Conservation (phyloP, 148 eudicot genomes). For the Polygonum maritimum region DNA sequence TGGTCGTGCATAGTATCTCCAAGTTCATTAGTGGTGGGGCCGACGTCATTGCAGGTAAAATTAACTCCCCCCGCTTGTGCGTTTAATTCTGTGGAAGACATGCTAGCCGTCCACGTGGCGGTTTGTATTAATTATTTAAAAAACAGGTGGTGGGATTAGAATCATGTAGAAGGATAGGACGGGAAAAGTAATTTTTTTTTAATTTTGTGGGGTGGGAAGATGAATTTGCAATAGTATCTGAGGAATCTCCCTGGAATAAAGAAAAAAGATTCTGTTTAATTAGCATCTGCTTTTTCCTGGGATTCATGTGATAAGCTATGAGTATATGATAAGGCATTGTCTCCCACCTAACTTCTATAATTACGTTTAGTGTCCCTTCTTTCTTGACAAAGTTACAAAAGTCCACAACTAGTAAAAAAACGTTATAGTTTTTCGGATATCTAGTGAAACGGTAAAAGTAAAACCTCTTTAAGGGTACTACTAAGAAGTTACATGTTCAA, state of each 20-base stretch:
- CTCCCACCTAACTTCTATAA: not conserved
- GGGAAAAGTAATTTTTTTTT: not conserved
- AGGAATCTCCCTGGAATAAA: not conserved
- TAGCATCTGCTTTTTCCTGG: not conserved
- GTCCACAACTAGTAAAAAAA: not conserved
- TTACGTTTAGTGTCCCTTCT: not conserved
- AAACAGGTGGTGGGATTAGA: not conserved
- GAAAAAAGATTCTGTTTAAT: not conserved
- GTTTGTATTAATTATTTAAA: not conserved
- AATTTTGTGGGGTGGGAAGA: not conserved
- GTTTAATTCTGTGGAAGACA: not conserved
- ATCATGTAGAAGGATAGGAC: not conserved
- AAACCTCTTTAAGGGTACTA: too few relatives aligned
- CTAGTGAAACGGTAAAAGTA: too few relatives aligned
- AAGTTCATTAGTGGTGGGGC: constrained; percentile 94
- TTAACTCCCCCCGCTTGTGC: not conserved
- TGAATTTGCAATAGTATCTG: not conserved
- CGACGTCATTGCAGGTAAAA: constrained; percentile 80
- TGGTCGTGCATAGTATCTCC: constrained; percentile 83
- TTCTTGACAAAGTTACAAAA: not conserved
- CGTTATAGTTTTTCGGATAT: not conserved
- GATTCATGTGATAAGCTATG: not conserved
- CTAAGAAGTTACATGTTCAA: too few relatives aligned
- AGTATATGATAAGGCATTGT: not conserved
- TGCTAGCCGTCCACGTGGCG: constrained; percentile 19